Conservation (phyloP, 768 basidiomycete species). For the Butyriboletus loyo region DNA sequence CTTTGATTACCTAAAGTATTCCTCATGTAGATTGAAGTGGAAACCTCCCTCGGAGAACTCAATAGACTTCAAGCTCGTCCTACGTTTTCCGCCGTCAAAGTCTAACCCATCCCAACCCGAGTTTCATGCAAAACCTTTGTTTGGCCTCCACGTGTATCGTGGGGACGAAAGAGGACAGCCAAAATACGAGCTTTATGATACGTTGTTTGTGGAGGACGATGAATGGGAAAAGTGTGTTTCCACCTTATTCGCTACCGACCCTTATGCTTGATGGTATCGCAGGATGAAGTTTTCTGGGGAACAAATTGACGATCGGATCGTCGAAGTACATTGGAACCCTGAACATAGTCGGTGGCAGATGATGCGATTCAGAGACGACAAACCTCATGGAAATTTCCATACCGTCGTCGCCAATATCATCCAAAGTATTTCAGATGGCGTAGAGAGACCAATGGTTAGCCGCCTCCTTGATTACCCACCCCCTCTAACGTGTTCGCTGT, state of each 20-base stretch:
- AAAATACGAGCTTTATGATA: conserved; percentile 83
- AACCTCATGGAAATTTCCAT: conserved; percentile 86
- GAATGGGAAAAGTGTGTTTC: conserved; percentile 88
- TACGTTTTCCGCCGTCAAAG: conserved; percentile 80
- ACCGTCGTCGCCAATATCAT: conserved; percentile 86
- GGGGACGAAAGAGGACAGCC: conserved; percentile 57
- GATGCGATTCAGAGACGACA: conserved; percentile 94
- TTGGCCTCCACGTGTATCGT: conserved; percentile 78
- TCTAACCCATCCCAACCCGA: conserved; percentile 63
- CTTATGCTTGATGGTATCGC: conserved; percentile 6
- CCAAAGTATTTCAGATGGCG: conserved; percentile 88
- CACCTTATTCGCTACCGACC: neutral
- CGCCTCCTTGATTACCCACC: neutral
- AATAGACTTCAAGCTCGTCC: conserved; percentile 92
- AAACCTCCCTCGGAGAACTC: conserved; percentile 98
- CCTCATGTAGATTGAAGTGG: conserved; percentile 81
- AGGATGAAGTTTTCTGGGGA: conserved; percentile 84
- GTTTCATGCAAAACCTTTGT: conserved; percentile 80
- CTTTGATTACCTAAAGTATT: conserved; percentile 1
- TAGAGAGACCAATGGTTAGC: conserved; percentile 82
- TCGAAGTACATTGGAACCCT: conserved; percentile 91
- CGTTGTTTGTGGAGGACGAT: conserved; percentile 78
- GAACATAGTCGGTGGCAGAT: conserved; percentile 70
- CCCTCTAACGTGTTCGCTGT: conserved; percentile 18
- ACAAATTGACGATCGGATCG: conserved; percentile 89